These are phyloP conservation scores for Penicillium sp. DNA, from an alignment of 2,329 filamentous ascomycete genomes.

Conservation along the genomic window DNA sequence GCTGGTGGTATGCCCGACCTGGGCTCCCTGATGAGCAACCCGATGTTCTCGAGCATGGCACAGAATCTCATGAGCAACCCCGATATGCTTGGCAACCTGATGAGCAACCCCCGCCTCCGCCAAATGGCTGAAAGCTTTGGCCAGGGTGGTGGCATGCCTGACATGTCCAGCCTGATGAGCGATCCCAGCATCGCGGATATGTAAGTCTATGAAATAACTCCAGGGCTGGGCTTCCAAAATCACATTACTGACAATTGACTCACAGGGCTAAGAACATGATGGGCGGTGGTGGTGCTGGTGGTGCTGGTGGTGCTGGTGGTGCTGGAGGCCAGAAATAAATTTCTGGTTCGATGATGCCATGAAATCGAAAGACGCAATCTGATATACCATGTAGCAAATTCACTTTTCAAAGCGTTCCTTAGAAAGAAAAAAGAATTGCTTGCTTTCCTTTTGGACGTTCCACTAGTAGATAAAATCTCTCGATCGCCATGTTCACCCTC, in stretches of 20 bases:
- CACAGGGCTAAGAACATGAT: conserved; percentile 66
- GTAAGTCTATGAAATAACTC: conserved; percentile 58
- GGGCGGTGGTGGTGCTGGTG: conserved; percentile 48
- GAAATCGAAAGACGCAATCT: conserved; percentile 19
- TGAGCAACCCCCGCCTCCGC: conserved; percentile 86
- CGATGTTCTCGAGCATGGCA: conserved; percentile 97
- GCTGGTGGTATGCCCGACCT: conserved; percentile 82
- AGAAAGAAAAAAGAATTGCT: conserved; percentile 14
- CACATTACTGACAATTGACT: conserved; percentile 5
- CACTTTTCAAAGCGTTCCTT: conserved; percentile 19
- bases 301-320: conserved; percentile 21
- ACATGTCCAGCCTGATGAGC: conserved; percentile 80
- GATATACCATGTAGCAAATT: conserved; percentile 19
- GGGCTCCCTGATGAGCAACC: conserved; percentile 86
- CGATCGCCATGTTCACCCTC: background rate
- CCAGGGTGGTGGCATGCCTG: conserved; percentile 79
- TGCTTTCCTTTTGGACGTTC: background rate
- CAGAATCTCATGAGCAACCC: conserved; percentile 98
- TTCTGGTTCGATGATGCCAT: conserved; percentile 10
- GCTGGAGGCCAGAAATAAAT: conserved; percentile 22
- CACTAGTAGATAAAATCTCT: background rate
- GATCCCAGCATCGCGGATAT: conserved; percentile 91
- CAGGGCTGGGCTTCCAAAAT: background rate
- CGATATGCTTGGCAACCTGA: conserved; percentile 83
- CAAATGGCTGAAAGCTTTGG: conserved; percentile 82